Percentiles rank a stretch among this genome's conserved stretches.
Evolutionary conservation across 2,329 filamentous ascomycete species (phyloP).

Genomic region (Penicillium sp.): DNA sequence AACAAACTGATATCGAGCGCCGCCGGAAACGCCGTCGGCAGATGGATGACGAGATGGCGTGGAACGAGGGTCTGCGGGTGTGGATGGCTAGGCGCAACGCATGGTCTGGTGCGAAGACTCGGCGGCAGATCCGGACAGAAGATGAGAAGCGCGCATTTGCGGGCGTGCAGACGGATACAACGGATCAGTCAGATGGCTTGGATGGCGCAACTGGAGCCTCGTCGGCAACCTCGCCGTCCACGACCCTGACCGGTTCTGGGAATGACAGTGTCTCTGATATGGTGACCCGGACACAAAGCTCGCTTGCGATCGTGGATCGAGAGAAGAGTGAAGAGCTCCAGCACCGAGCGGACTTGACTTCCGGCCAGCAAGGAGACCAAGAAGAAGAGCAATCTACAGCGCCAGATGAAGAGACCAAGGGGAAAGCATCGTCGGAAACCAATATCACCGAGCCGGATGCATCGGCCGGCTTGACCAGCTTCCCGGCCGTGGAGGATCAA

Average conservation of each 20-base stretch:
- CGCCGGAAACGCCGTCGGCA: slow-evolving; percentile 60
- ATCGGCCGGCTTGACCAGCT: slow-evolving; percentile 34
- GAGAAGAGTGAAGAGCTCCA: slow-evolving; percentile 16
- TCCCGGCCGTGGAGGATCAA: slow-evolving; percentile 12
- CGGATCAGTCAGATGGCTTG: slow-evolving; percentile 3
- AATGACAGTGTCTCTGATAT: slow-evolving; percentile 13
- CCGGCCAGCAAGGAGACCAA: slow-evolving; percentile 15
- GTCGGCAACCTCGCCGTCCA: neutral
- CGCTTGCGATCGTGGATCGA: slow-evolving; percentile 25
- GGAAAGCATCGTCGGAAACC: slow-evolving; percentile 28
- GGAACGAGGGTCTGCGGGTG: slow-evolving; percentile 81
- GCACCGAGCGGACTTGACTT: slow-evolving; percentile 8
- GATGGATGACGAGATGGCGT: slow-evolving; percentile 66
- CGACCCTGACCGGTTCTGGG: neutral
- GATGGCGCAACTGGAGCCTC: slow-evolving; percentile 2
- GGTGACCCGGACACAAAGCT: slow-evolving; percentile 21
- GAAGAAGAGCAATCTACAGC: slow-evolving; percentile 25
- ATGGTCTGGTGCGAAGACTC: slow-evolving; percentile 73
- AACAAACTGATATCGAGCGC: slow-evolving; percentile 51
- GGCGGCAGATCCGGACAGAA: slow-evolving; percentile 27
- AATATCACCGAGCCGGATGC: slow-evolving; percentile 30
- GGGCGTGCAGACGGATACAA: neutral
- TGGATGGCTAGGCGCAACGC: slow-evolving; percentile 76
- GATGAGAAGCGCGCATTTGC: slow-evolving; percentile 16
- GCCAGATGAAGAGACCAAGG: slow-evolving; percentile 23